A percentile compares a stretch with the other conserved stretches of the same genome.
Evolutionary conservation across 768 basidiomycete species (phyloP).

Genomic region (Kwoniella botswanensis): DNA sequence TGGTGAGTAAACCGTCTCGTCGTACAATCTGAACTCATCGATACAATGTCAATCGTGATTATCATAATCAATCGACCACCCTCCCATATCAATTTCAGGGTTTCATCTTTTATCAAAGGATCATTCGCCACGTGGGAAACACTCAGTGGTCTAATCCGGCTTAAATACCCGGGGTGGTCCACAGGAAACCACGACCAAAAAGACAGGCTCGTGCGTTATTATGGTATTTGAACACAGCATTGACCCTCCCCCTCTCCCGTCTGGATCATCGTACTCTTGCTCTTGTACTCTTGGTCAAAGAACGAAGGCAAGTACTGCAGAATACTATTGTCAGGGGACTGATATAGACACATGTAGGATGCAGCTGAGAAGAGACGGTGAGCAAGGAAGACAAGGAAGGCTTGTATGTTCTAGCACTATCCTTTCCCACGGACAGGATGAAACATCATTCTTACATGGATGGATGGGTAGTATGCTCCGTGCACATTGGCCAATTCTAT

Average conservation of each 20-base stretch:
- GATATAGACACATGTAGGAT: background rate
- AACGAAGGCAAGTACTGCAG: background rate
- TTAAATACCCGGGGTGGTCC: conserved; percentile 1
- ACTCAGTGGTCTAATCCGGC: background rate
- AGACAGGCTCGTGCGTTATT: conserved; percentile 4
- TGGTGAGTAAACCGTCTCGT: background rate
- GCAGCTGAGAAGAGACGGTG: background rate
- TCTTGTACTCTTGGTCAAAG: background rate
- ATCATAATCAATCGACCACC: background rate
- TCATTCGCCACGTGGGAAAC: background rate
- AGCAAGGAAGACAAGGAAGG: background rate
- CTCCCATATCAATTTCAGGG: conserved; percentile 1
- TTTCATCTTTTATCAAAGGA: background rate
- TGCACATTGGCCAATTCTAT: background rate
- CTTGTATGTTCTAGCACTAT: conserved; percentile 12
- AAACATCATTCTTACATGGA: background rate
- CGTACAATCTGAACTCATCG: background rate
- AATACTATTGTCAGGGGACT: background rate
- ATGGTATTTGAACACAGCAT: background rate
- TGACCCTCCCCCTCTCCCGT: background rate
- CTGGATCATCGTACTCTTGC: background rate
- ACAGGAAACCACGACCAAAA: background rate
- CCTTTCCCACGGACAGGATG: conserved; percentile 19
- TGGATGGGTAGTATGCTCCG: background rate
- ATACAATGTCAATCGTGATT: background rate